Base-by-base conservation (phyloP, 2,329 filamentous ascomycete genomes). In the Pyricularia grisea region DNA sequence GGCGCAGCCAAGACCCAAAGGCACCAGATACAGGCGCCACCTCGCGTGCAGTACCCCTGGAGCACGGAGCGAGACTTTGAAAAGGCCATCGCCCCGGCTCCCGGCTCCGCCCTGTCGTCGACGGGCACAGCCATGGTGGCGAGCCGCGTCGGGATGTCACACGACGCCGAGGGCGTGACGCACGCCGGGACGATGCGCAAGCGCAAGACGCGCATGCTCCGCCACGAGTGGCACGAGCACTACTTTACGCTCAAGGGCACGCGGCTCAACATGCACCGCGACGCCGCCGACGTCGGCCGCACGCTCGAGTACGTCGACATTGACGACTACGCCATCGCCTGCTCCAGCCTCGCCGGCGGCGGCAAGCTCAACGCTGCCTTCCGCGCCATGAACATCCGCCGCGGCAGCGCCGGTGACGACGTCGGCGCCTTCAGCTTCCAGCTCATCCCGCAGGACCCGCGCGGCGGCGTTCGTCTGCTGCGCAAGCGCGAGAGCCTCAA, bases 151-250 rank as follows among this genome's bases (percentile, higher is more conserved):
- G 71, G 72, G 31, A 71, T 75, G 10, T 68, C 77, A 74, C 77
- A 78, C 27, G 78, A 79, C 70, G 75, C 77, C 67, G 81, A 84
- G 68, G 87, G 88, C 69, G 80, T 90, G 71, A 87, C 87, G 42
- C 92, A 94, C 78, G 87, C 92, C 67, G 95, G 95, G 1, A 93
- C 90, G 79, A 97, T 99, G 88, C 94, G 93, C 84, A 97, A 97
- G 84, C 92, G 94, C 76, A 93, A 93, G 81, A 96, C 91, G 42
- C 89, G 89, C 75, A 89, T 97, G 83, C 87, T 97, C 71, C 92
- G 93, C 63, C 92, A 97, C 78, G 94, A 97, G 81, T 97, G 94
- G 94, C 88, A 93, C 75, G 92, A 96, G 77, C 90, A 93, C 73
- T 95, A 94, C 81, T 96, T 95, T 78, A 93, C 92, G 30, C 89